phyloP scores from a whole-genome alignment of 2,329 filamentous ascomycete species.

The Verticillium nonalfalfae region DNA sequence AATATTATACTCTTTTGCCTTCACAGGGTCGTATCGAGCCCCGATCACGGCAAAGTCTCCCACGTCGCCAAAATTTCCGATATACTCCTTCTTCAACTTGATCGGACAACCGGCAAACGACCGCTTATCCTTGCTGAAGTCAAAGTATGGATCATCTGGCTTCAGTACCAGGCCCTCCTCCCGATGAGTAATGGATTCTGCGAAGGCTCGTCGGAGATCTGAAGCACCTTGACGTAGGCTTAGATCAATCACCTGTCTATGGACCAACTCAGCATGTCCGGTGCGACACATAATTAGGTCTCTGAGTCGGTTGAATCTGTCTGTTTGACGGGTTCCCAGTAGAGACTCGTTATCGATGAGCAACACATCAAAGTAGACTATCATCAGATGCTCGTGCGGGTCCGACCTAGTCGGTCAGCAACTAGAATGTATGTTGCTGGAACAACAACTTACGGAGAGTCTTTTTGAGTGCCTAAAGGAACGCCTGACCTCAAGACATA shows the following conservation, averaged over 20 bases:
- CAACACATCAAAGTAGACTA: slow-evolving; percentile 54
- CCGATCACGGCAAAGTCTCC: slow-evolving; percentile 79
- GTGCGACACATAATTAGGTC: slow-evolving; percentile 41
- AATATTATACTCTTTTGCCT: slow-evolving; percentile 49
- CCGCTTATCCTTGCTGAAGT: slow-evolving; percentile 31
- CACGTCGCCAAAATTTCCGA: slow-evolving; percentile 70
- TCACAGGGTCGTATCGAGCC: slow-evolving; percentile 60
- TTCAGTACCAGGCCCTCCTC: slow-evolving; percentile 81
- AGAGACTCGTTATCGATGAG: slow-evolving; percentile 48
- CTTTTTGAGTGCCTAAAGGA: slow-evolving; percentile 59
- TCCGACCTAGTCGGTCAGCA: slow-evolving; percentile 31
- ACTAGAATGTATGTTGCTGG: not conserved
- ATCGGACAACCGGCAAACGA: slow-evolving; percentile 51
- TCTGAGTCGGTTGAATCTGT: slow-evolving; percentile 54
- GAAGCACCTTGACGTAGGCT: slow-evolving; percentile 40
- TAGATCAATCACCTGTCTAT: slow-evolving; percentile 65
- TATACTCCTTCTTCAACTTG: slow-evolving; percentile 83
- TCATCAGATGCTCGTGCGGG: slow-evolving; percentile 51
- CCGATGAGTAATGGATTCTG: slow-evolving; percentile 55
- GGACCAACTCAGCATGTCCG: slow-evolving; percentile 61
- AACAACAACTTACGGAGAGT: slow-evolving; percentile 52
- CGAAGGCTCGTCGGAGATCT: slow-evolving; percentile 58
- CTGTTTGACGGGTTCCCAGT: slow-evolving; percentile 44
- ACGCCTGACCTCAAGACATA: slow-evolving; percentile 69
- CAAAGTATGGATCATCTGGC: slow-evolving; percentile 72